phyloP scores from a whole-genome alignment of 306 rosid species.

The Glycine tomentella region DNA sequence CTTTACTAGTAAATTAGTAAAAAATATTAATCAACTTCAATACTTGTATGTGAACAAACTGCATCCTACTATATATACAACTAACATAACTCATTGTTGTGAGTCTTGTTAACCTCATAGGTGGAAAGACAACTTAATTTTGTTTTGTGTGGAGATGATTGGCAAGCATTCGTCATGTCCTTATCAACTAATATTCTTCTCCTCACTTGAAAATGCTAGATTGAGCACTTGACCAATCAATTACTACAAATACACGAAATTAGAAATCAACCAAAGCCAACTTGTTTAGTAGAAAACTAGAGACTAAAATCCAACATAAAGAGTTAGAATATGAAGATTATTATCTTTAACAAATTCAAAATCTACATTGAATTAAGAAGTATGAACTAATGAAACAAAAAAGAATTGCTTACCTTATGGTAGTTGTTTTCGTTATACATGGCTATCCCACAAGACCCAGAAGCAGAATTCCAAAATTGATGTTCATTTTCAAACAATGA shows the following conservation, averaged over 20 bases:
- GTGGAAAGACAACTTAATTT: constrained; percentile 35
- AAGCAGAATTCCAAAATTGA: constrained; percentile 64
- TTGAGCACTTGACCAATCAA: constrained; percentile 33
- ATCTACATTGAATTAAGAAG: not conserved
- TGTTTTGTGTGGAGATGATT: constrained; percentile 26
- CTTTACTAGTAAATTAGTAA: constrained; percentile 13
- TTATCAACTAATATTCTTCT: constrained; percentile 43
- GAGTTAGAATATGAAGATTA: constrained; percentile 7
- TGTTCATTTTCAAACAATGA: constrained; percentile 63
- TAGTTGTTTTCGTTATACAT: constrained; percentile 61
- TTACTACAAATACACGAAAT: constrained; percentile 62
- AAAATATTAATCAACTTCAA: not conserved
- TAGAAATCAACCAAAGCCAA: constrained; percentile 34
- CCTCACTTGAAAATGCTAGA: constrained; percentile 9
- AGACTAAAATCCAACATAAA: not conserved
- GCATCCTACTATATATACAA: constrained; percentile 57
- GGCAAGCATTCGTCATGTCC: not conserved
- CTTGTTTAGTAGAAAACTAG: constrained; percentile 14
- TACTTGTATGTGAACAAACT: constrained; percentile 46
- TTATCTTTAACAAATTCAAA: constrained; percentile 1
- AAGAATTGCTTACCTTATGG: constrained; percentile 57
- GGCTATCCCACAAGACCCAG: constrained; percentile 65
- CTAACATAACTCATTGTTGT: constrained; percentile 30
- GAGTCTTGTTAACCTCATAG: constrained; percentile 25
- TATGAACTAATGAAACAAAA: constrained; percentile 11